Base-by-base conservation (phyloP, 1,139 yeast species). In the Taphrina betulina region DNA sequence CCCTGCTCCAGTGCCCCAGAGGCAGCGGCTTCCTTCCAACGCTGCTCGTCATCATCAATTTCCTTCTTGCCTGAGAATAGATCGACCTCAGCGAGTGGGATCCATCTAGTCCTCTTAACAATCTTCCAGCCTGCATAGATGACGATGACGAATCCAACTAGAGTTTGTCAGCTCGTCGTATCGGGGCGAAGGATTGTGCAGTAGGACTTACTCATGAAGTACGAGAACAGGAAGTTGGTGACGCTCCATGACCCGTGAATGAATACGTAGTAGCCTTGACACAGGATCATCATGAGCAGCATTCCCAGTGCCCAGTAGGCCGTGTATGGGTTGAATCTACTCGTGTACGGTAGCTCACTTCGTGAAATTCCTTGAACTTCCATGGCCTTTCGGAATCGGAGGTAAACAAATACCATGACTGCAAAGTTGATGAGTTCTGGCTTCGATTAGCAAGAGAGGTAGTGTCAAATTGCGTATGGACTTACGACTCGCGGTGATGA, bases 201-300 rank as follows among this genome's bases (percentile, higher is more conserved):
- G n/a, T n/a, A n/a, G n/a, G n/a, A n/a, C n/a, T n/a, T n/a, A n/a
- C n/a, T n/a, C 54, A 50, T 50, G 17, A 41, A 17, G 28, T 50
- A 50, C 24, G 54, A 31, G 24, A 50, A 50, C 45, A 80, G 78
- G 68, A 80, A 84, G 83, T 71, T 87, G 78, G 75, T 82, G 82
- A 20, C 90, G 89, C 60, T 83, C 50, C 50, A 52, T 5, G 24
- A 26, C 5, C 52, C 46, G n/a, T 40, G 26, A 24, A 50, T 22
- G 56, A 86, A 85, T 0, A 81, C 84, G 3, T 78, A 71, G 67
- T 83, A 86, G 8, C 92, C 89, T 59, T 81, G 77, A 22, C 82
- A 69, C 60, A 83, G 76, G 38, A 80, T 76, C 87, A 85, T 82
- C 26, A 77, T 69, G 63, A 84, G 75, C 41, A 82, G 72, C 26